Conservation (phyloP, 371 early-diverging fungal genomes). For the Saksenaea vasiformis region DNA sequence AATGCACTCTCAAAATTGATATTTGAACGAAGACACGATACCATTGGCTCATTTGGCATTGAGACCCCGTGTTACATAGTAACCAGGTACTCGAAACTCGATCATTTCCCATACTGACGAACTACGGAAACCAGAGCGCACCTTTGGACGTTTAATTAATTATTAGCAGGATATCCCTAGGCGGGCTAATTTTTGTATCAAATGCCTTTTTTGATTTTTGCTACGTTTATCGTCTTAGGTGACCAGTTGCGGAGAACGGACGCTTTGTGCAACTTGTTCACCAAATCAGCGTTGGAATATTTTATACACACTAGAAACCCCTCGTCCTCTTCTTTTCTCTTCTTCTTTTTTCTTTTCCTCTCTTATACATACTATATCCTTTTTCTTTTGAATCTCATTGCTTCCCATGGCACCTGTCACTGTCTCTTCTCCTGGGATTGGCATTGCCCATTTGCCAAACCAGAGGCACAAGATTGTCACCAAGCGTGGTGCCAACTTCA, state of each 20-base stretch:
- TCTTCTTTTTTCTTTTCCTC: neutral
- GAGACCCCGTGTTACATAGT: neutral
- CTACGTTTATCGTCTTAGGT: neutral
- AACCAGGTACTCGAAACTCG: neutral
- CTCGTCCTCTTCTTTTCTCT: neutral
- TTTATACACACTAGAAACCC: slow-evolving; percentile 3
- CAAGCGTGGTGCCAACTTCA: slow-evolving; percentile 88
- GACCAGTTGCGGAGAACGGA: slow-evolving; percentile 1
- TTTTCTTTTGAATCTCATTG: neutral
- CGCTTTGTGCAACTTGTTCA: slow-evolving; percentile 5
- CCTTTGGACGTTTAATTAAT: too few species aligned
- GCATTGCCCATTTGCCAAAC: slow-evolving; percentile 96
- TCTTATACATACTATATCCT: neutral
- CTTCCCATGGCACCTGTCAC: slow-evolving; percentile 32
- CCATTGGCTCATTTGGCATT: slow-evolving; percentile 5
- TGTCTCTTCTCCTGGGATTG: slow-evolving; percentile 66
- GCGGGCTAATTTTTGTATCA: neutral
- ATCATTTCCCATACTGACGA: neutral
- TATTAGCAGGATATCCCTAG: too few species aligned
- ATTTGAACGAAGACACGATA: neutral
- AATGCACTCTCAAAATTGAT: neutral
- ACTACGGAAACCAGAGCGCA: too few species aligned
- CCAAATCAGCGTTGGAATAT: slow-evolving; percentile 6
- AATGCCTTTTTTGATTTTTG: neutral
- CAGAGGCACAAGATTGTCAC: slow-evolving; percentile 93